Conservation (phyloP, 345 rosid genomes). For the Psidium friedrichsthalianum region DNA sequence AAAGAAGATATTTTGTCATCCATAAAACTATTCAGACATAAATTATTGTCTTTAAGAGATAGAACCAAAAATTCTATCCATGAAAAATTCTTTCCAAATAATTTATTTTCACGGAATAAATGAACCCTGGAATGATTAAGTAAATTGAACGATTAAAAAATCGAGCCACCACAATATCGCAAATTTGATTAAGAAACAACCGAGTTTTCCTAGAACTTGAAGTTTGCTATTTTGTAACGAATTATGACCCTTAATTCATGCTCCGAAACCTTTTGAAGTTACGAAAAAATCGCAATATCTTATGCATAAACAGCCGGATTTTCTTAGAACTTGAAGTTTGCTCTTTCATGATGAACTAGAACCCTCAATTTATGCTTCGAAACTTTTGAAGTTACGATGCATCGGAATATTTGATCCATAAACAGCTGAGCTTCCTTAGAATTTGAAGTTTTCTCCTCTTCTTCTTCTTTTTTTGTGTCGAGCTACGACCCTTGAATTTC, state of each 20-base stretch:
- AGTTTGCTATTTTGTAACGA: not conserved
- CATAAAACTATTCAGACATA: not conserved
- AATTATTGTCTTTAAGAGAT: not conserved
- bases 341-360: not conserved
- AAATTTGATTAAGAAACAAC: not conserved
- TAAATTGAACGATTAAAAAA: not conserved
- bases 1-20: too few relatives aligned
- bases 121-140: rapidly evolving
- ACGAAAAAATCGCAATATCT: not conserved
- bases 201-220: rapidly evolving
- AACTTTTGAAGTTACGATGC: too few relatives aligned
- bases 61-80: not conserved
- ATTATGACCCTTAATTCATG: too few relatives aligned
- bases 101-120: not conserved
- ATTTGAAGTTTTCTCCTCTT: not conserved
- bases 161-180: rapidly evolving
- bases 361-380: too few relatives aligned
- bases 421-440: rapidly evolving
- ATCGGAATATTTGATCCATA: not conserved
- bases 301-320: not conserved
- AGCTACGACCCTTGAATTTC: too few relatives aligned
- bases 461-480: too few relatives aligned
- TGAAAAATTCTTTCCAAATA: not conserved
- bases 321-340: not conserved
- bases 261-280: too few relatives aligned